A percentile compares a stretch with the other conserved stretches of the same genome.
phyloP scores from a whole-genome alignment of 768 basidiomycete species.

The Mycena latifolia region DNA sequence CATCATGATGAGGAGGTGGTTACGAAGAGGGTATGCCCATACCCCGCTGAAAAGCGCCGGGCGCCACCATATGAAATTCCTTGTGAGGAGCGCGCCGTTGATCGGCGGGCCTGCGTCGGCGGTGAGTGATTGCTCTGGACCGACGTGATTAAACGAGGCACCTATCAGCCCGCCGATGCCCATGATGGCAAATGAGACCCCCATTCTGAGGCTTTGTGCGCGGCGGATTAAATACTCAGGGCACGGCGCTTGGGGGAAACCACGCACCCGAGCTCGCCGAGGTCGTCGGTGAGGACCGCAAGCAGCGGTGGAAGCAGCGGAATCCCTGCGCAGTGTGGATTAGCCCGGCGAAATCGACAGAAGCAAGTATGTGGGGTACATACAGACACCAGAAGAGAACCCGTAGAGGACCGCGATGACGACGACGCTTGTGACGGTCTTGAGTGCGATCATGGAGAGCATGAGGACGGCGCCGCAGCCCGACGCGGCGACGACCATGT shows the following conservation, averaged over 20 bases:
- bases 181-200: slow-evolving; percentile 37
- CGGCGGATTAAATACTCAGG: not conserved
- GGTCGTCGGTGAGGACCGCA: slow-evolving; percentile 44
- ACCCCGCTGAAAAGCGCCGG: slow-evolving; percentile 53
- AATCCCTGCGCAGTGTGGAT: slow-evolving; percentile 39
- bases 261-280: slow-evolving; percentile 51
- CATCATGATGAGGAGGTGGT: not conserved
- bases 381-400: slow-evolving; percentile 50
- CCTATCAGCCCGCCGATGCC: slow-evolving; percentile 7
- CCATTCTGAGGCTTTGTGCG: slow-evolving; percentile 40
- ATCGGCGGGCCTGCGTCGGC: slow-evolving; percentile 47
- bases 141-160: not conserved
- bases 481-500: slow-evolving; percentile 40
- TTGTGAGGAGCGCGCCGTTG: slow-evolving; percentile 51
- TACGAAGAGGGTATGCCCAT: not conserved
- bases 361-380: too few species aligned
- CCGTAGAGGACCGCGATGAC: slow-evolving; percentile 47
- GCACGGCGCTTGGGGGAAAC: not conserved
- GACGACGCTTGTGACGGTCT: slow-evolving; percentile 37
- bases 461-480: slow-evolving; percentile 41
- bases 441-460: slow-evolving; percentile 49
- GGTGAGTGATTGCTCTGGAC: not conserved
- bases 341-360: too few species aligned
- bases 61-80: slow-evolving; percentile 51
- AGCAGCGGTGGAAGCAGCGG: slow-evolving; percentile 47